Percentiles rank a stretch among this genome's conserved stretches.
Evolutionary conservation across 2,329 filamentous ascomycete genomes (phyloP).

Genomic region (Ophiostoma quercus): DNA sequence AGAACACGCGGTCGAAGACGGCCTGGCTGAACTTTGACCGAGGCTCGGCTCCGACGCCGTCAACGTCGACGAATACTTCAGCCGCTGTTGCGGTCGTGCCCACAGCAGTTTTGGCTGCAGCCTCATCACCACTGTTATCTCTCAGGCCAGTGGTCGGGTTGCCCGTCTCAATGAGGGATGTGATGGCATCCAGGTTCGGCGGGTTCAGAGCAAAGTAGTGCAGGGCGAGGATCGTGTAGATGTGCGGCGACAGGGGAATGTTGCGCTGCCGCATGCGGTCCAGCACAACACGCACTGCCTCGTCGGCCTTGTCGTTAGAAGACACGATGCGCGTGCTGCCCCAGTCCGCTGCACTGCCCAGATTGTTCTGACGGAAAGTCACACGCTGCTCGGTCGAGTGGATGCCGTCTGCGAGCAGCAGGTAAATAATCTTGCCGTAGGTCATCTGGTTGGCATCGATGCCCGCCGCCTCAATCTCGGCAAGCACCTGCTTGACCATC

Average conservation of each 20-base stretch:
- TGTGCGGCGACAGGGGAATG: constrained; percentile 54
- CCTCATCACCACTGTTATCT: not conserved
- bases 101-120: not conserved
- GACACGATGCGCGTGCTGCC: not conserved
- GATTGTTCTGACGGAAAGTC: not conserved
- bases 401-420: constrained; percentile 44
- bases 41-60: not conserved
- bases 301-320: constrained; percentile 31
- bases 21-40: not conserved
- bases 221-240: constrained; percentile 69
- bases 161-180: constrained; percentile 53
- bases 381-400: not conserved
- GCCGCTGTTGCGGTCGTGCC: not conserved
- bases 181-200: constrained; percentile 56
- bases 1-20: constrained; percentile 56
- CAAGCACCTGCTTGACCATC: constrained; percentile 49
- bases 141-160: constrained; percentile 1
- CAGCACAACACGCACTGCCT: constrained; percentile 56
- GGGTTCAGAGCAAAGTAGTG: constrained; percentile 57
- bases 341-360: not conserved
- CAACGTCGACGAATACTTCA: not conserved
- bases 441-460: constrained; percentile 56
- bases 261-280: constrained; percentile 54
- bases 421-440: constrained; percentile 66
- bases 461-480: constrained; percentile 52